Evolutionary conservation across 1,284 basidiomycete species (phyloP), one percentile per base, ranked within the genome.

Genomic region (Apiotrichum gamsii): DNA sequence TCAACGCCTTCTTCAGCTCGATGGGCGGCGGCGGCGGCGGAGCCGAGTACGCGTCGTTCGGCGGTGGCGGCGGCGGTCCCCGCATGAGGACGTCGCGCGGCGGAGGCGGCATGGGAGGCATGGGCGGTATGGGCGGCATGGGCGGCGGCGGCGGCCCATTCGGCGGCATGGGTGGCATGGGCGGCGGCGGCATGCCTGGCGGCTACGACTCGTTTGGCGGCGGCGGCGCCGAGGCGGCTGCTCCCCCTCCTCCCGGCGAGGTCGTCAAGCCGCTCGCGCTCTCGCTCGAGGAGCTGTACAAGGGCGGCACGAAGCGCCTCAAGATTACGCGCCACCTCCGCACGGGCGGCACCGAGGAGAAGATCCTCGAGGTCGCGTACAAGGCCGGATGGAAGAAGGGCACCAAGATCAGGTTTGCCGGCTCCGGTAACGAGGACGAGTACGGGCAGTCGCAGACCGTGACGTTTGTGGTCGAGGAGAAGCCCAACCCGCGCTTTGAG

Each of bases 401-500:
- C 2, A 96, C 91, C 18, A 95, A 93, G 74, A 80, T 95, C 53
- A 83, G 87, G 48, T 96, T 91, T 72, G 82, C 87, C 0, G 79
- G 80, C 18, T 83, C 87, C 6, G 90, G 91, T 3, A 90, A 95
- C 70, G 90, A 95, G 64, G 79, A 81, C 50, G 70, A 74, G 41
- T 72, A 78, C n/a, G 73, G 87, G 5, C 86, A 87, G 51, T 72
- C 84, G 16, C 87, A 89, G 69, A 73, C 72, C 10, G 78, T 95
- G 19, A 85, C 87, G 13, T 94, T 95, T 64, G 81, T 93, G 34
- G 83, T 94, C 9, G 89, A 93, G 69, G 90, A 95, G 72, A 93
- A 91, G 72, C 82, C 83, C 6, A 87, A 95, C 67, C 72, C 79
- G 0, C 72, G 77, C 4, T 93, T 90, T 67, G 67, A 70, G 53